These are phyloP conservation scores for Kluyveromyces marxianus DNA, from an alignment of 1,139 yeast species.

Conservation along the genomic window DNA sequence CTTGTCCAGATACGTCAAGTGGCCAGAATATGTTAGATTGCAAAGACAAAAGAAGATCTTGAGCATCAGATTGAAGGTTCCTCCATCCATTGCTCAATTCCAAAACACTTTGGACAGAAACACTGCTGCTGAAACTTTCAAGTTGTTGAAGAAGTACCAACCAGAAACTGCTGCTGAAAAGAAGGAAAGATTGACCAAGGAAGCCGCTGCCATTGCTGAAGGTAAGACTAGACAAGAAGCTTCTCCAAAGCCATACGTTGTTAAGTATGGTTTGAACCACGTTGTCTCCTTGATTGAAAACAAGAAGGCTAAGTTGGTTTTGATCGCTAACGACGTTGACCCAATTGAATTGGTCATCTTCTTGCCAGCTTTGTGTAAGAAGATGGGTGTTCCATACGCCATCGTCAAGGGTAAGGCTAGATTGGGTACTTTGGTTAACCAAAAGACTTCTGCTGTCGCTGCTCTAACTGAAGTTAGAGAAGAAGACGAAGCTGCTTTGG, in stretches of 20 bases:
- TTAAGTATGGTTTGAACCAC: conserved; percentile 97
- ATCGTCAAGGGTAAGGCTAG: conserved; percentile 98
- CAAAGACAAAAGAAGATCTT: conserved; percentile 98
- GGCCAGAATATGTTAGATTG: conserved; percentile 97
- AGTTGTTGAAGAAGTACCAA: conserved; percentile 96
- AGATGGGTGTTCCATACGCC: conserved; percentile 99
- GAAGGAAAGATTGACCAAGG: conserved; percentile 98
- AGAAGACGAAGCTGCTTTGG: conserved; percentile 91
- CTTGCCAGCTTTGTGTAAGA: conserved; percentile 97
- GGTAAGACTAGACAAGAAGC: conserved; percentile 95
- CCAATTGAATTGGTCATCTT: conserved; percentile 95
- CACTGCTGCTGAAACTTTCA: conserved; percentile 94
- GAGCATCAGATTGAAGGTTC: conserved; percentile 93
- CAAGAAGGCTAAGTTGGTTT: conserved; percentile 95
- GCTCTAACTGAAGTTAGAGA: conserved; percentile 91
- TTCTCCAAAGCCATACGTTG: conserved; percentile 90
- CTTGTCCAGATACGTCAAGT: conserved; percentile 91
- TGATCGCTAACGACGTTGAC: conserved; percentile 97
- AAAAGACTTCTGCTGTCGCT: conserved; percentile 94
- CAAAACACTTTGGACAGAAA: conserved; percentile 93
- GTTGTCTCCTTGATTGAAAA: conserved; percentile 93
- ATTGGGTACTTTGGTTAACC: conserved; percentile 94
- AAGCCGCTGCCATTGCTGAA: conserved; percentile 97
- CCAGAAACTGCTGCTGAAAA: conserved; percentile 96
- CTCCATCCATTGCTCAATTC: conserved; percentile 97